A percentile compares a stretch with the other conserved stretches of the same genome.
Conservation (phyloP, 768 basidiomycete genomes). For the Lactarius sp. region DNA sequence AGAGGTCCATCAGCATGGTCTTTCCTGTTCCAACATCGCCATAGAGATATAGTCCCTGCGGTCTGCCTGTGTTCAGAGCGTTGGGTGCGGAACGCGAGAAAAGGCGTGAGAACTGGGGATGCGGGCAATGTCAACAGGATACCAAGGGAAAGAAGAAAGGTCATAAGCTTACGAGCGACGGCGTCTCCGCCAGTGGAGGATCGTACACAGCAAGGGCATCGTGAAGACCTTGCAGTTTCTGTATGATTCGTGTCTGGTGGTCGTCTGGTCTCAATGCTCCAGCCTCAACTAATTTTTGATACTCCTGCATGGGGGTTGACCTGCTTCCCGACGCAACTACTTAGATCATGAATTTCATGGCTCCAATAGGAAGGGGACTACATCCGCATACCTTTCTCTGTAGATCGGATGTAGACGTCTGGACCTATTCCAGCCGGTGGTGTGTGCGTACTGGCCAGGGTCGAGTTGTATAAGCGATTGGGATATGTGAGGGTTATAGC, state of each 20-base stretch:
- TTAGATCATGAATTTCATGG: not conserved
- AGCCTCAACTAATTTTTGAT: slow-evolving; percentile 44
- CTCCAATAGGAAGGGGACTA: not conserved
- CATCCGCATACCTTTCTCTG: not conserved
- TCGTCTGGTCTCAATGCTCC: slow-evolving; percentile 67
- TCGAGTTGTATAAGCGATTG: slow-evolving; percentile 7
- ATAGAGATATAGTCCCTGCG: slow-evolving; percentile 85
- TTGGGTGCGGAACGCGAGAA: slow-evolving; percentile 21
- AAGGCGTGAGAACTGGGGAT: slow-evolving; percentile 16
- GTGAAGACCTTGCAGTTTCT: slow-evolving; percentile 76
- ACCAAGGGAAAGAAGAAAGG: slow-evolving; percentile 1
- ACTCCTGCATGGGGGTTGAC: slow-evolving; percentile 35
- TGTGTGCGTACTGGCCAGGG: slow-evolving; percentile 2
- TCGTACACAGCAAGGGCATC: slow-evolving; percentile 63
- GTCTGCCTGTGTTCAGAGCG: slow-evolving; percentile 30
- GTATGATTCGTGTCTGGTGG: slow-evolving; percentile 80
- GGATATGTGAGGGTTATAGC: not conserved
- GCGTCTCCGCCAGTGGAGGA: slow-evolving; percentile 40
- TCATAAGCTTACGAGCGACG: slow-evolving; percentile 33
- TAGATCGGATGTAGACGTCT: not conserved
- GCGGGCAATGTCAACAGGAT: not conserved
- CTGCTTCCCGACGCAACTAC: not conserved
- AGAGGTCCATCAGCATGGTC: slow-evolving; percentile 99
- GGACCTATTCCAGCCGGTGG: not conserved
- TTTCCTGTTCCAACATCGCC: slow-evolving; percentile 98